Evolutionary conservation across 495 filamentous ascomycete genomes (phyloP).

Genomic region (Penicillium simplicissimum): DNA sequence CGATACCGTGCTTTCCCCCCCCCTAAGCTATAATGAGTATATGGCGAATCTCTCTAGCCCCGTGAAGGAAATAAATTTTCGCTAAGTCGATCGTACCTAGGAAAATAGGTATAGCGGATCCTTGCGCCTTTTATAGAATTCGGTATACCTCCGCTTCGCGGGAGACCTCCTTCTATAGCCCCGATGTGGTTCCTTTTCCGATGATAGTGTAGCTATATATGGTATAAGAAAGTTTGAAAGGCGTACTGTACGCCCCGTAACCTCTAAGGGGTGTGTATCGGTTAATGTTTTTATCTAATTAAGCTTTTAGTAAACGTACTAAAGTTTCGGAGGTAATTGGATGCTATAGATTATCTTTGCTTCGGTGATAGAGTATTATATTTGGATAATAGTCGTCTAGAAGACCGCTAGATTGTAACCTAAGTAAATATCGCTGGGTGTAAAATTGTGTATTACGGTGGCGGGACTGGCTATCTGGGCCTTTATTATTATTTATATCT

Average conservation of each 20-base stretch:
- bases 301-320: constrained; percentile 18
- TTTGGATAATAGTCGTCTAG: constrained; percentile 49
- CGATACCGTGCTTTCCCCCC: constrained; percentile 27
- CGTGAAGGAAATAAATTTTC: constrained; percentile 39
- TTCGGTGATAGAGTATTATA: constrained; percentile 31
- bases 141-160: constrained; percentile 46
- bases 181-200: constrained; percentile 45
- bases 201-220: constrained; percentile 49
- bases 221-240: constrained; percentile 44
- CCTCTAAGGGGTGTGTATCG: constrained; percentile 24
- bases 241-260: constrained; percentile 29
- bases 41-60: constrained; percentile 43
- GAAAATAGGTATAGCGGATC: constrained; percentile 42
- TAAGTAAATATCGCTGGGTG: constrained; percentile 48
- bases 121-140: constrained; percentile 40
- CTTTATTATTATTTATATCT: not conserved
- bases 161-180: constrained; percentile 36
- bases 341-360: constrained; percentile 16
- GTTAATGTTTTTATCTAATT: constrained; percentile 35
- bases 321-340: constrained; percentile 19
- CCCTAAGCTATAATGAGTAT: constrained; percentile 53
- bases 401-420: constrained; percentile 33
- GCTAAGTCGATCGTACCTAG: constrained; percentile 46
- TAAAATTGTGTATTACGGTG: constrained; percentile 36
- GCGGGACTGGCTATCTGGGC: not conserved